phyloP scores from a whole-genome alignment of 108 stramenopile genomes.

The Discostella stelligeroides region DNA sequence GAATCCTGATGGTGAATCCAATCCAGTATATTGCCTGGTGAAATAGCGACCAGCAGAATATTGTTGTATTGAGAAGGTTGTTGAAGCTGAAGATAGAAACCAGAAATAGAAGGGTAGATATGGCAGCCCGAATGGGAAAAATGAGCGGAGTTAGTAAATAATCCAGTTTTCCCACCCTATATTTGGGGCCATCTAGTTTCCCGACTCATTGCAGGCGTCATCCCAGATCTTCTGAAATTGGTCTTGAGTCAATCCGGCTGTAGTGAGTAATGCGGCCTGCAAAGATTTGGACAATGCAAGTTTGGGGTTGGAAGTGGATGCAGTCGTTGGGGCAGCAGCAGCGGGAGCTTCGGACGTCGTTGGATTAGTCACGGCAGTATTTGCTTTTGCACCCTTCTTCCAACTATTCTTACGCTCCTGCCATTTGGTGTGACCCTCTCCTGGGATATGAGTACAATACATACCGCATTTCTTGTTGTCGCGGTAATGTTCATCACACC shows the following conservation, averaged over 20 bases:
- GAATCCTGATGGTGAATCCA: not conserved
- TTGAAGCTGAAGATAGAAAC: not conserved
- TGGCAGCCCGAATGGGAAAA: constrained; percentile 7
- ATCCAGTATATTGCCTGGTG: not conserved
- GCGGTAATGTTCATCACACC: not conserved
- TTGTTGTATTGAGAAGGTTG: not conserved
- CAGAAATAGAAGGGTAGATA: not conserved
- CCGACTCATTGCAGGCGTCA: too few relatives aligned
- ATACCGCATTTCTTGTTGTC: not conserved
- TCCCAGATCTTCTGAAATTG: constrained; percentile 10
- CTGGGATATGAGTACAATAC: not conserved
- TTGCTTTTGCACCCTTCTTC: too few relatives aligned
- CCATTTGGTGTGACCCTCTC: not conserved
- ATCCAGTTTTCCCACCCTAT: too few relatives aligned
- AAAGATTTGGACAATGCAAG: not conserved
- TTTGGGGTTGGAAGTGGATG: not conserved
- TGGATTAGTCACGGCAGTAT: too few relatives aligned
- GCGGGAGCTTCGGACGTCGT: not conserved
- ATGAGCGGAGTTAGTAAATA: not conserved
- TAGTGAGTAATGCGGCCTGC: not conserved
- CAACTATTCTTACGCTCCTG: not conserved
- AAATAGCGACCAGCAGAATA: too few relatives aligned
- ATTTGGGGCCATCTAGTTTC: too few relatives aligned
- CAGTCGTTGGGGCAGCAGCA: not conserved
- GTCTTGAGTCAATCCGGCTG: not conserved